Evolutionary conservation across 345 rosid genomes (phyloP), one percentile per base, ranked within the genome.

Genomic region (Heritiera fomes): DNA sequence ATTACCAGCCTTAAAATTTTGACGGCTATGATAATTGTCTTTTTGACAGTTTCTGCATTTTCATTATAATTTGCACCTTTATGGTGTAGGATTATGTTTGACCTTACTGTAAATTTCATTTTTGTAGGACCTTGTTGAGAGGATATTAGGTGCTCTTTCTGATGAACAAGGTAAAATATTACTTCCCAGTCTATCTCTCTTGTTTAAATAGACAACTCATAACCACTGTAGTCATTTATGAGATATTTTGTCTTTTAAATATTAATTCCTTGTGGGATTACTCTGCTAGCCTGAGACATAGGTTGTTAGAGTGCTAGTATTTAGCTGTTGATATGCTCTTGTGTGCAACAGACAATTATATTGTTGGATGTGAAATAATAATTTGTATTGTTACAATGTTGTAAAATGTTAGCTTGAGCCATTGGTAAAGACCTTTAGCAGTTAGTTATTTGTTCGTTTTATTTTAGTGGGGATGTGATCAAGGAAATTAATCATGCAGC

Each of bases 51-150:
- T 10, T 20, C 60, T 76, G 67, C 43, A 45, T 32, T 63, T 49
- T 70, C 32, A 11, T 30, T 32, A 28, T 34, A 64, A 63, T 7
- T 61, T 63, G 71, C 62, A 53, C 9, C 62, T 53, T 34, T 5
- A 34, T 72, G 62, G 3, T 66, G 23, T 38, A 23, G 52, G 15
- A 55, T 66, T 77, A 53, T 53, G 38, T 45, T 67, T 67, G 55
- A 68, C 8, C 80, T 71, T 49, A 64, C 9, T 43, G 28, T 83
- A 65, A 28, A n/a, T 82, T 53, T 74, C 59, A 43, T 84, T 77
- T 82, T 77, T 82, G 75, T 75, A 97, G 99, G 98, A 94, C 78
- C 99, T 97, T 78, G 93, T 91, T 49, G 97, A 90, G 43, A 87
- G 98, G 82, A 92, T 94, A 77, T 82, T 93, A 79, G 77, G 84